Evolutionary conservation across 2,329 filamentous ascomycete genomes (phyloP).

Genomic region (Venturia effusa): DNA sequence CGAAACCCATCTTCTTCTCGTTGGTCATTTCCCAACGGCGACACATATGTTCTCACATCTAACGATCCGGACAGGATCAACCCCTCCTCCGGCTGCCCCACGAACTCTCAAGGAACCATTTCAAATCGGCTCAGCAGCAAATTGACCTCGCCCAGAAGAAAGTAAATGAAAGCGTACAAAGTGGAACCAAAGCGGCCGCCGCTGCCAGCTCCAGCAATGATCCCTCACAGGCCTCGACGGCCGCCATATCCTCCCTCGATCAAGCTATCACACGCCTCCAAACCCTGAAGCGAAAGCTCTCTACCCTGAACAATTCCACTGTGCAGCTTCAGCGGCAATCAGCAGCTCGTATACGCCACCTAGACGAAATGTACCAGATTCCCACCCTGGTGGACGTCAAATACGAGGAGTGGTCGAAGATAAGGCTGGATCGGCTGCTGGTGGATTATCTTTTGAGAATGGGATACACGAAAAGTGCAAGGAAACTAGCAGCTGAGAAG

Average conservation of each 20-base stretch:
- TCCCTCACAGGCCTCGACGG: conserved; percentile 33
- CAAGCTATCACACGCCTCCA: conserved; percentile 77
- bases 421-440: conserved; percentile 69
- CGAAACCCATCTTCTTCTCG: conserved; percentile 64
- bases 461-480: conserved; percentile 71
- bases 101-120: conserved; percentile 88
- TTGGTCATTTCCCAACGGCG: conserved; percentile 20
- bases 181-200: conserved; percentile 50
- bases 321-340: conserved; percentile 1
- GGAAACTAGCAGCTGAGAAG: conserved; percentile 62
- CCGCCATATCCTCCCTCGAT: conserved; percentile 73
- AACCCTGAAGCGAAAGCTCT: conserved; percentile 78
- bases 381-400: conserved; percentile 78
- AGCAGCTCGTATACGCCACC: conserved; percentile 60
- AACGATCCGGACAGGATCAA: conserved; percentile 56
- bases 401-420: conserved; percentile 83
- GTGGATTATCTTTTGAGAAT: conserved; percentile 87
- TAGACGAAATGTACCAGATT: conserved; percentile 71
- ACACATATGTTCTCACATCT: background rate
- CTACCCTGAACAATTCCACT: conserved; percentile 50
- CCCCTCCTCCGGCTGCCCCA: conserved; percentile 85
- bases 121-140: conserved; percentile 70
- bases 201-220: conserved; percentile 35
- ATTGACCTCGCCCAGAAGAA: conserved; percentile 61
- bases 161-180: conserved; percentile 47